Base-by-base conservation (phyloP, 148 eudicot species). In the Camellia sinensis region DNA sequence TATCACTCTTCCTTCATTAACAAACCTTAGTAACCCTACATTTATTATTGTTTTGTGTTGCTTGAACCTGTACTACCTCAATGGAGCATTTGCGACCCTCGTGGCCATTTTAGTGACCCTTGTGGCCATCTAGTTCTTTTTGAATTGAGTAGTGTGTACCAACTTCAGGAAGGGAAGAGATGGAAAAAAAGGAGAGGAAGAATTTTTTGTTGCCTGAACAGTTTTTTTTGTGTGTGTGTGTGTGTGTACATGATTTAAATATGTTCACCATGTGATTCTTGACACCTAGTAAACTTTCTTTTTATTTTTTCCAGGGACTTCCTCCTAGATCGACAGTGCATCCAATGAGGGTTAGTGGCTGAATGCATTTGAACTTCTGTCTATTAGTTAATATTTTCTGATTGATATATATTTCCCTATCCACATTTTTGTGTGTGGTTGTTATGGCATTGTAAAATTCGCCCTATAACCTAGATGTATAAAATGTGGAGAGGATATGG, bases 301-400 rank as follows among this genome's bases (percentile, higher is more conserved):
- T 13, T 50, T 13, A 10, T 57, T 57, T 85, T 50, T 82, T 78
- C 19, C 92, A 96, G 99, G 97, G 98, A 45, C 89, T 91, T 84
- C 99, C 99, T 82, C 99, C 99, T 60, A 91, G 99, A 80, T 94
- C 99, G 77, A 84, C 95, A 56, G 99, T 96, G 80, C 98, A 96
- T 87, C 99, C 99, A 61, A 96, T 93, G 99, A 90, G 99, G 93
- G 99, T 96, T 74, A 90, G 98, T 88, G 44, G 52, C 45, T 41
- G 21, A 73, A 67, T 82, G 69, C 56, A 11, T 66, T 63, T 74
- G 62, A 17, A 37, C 37, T 83, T 54, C 43, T 48, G 64, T 80
- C n/a, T 54, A 7, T 65, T 14, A 69, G 21, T 67, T 60, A 6
- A 22, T 78, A 9, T 43, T 79, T 71, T 48, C 43, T 61, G 7